Base-by-base conservation (phyloP, 2,329 filamentous ascomycete species). In the Simplicillium sp. region DNA sequence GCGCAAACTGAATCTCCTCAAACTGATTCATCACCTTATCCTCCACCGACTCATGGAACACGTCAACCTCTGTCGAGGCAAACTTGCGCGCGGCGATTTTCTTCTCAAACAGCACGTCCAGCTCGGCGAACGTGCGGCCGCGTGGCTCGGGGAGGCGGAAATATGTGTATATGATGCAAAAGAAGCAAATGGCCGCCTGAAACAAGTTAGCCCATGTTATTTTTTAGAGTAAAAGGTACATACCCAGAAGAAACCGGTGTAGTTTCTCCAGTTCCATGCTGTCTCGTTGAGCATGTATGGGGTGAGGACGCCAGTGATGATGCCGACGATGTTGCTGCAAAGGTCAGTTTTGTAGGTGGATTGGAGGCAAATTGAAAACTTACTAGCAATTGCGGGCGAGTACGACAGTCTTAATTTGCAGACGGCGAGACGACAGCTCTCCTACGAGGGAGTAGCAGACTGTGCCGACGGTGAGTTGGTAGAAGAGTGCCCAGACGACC, bases 231-330 rank as follows among this genome's bases (percentile, higher is more conserved):
- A 15, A n/a, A 34, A 25, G 18, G 8, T 28, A 53, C 68, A 53
- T 57, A 73, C 62, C 84, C 87, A 87, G 68, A 94, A 94, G 66
- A 94, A 94, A 20, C 88, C 87, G 1, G 87, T 77, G 52, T 76
- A 92, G 64, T 92, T 92, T 45, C 77, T 72, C 88, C 87, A 95
- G 61, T 94, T 69, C 88, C 89, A 95, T 1, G 79, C 83, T 1
- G 70, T 73, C 0, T 88, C 87, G 64, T 95, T 95, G 34, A 94
- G 73, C 88, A 95, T 95, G 64, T 94, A 94, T 0, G 88, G 88
- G 0, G 87, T 94, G 33, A 95, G 62, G 4, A 94, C 82, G 38
- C 79, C 82, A 55, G 80, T 86, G 52, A 94, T 65, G 49, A 96
- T 94, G 47, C 77, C 82, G 34, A 89, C 84, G 38, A 94, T 67